Evolutionary conservation across 306 rosid species (phyloP).

Genomic region (Luffa acutangula): DNA sequence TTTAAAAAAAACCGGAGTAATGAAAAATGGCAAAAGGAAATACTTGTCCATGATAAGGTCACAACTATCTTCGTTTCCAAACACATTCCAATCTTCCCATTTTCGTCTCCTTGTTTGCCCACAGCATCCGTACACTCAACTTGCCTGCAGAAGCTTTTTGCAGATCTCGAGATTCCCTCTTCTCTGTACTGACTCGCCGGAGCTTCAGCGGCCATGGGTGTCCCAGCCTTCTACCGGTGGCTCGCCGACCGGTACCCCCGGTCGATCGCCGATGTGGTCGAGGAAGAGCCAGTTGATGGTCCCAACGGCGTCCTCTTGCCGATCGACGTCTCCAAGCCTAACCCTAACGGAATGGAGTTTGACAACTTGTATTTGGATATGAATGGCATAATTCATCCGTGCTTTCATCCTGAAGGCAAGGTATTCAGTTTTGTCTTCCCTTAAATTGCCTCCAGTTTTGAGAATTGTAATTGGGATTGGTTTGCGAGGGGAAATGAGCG

Average conservation of each 20-base stretch:
- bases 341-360: slow-evolving; percentile 88
- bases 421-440: slow-evolving; percentile 18
- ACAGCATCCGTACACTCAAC: not conserved
- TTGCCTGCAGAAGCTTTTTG: not conserved
- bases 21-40: not conserved
- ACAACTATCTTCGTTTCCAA: not conserved
- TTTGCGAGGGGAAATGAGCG: not conserved
- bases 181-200: slow-evolving; percentile 2
- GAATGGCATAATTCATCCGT: slow-evolving; percentile 94
- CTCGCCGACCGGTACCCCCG: slow-evolving; percentile 91
- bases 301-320: slow-evolving; percentile 16
- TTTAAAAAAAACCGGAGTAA: too few relatives aligned
- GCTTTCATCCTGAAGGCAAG: slow-evolving; percentile 95
- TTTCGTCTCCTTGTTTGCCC: not conserved
- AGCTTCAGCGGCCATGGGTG: slow-evolving; percentile 49
- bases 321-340: slow-evolving; percentile 62
- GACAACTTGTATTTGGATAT: slow-evolving; percentile 87
- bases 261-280: slow-evolving; percentile 68
- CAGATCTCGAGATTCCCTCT: not conserved
- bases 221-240: slow-evolving; percentile 98
- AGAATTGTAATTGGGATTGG: not conserved
- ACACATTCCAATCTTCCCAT: not conserved
- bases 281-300: slow-evolving; percentile 38
- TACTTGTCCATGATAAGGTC: not conserved
- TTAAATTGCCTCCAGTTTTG: not conserved